These are phyloP conservation scores for Nothophoma quercina DNA, from an alignment of 2,329 filamentous ascomycete species.

Conservation along the genomic window DNA sequence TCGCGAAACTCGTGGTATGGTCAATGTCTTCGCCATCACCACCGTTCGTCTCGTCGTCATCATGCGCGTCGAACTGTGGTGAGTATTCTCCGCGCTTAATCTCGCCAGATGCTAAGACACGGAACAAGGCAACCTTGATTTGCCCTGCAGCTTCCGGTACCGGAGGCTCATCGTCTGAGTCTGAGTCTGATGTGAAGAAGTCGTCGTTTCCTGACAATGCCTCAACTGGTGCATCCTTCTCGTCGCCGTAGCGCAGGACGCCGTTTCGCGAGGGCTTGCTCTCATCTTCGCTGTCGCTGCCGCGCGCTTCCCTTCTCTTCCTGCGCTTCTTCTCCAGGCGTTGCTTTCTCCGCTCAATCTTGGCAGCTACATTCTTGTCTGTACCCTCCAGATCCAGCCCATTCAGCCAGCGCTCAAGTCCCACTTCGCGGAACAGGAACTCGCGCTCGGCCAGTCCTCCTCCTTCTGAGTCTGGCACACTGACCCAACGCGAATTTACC, in stretches of 20 bases:
- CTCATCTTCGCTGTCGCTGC: slow-evolving; percentile 58
- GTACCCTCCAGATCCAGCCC: slow-evolving; percentile 94
- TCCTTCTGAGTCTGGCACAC: slow-evolving; percentile 87
- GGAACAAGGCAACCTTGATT: slow-evolving; percentile 97
- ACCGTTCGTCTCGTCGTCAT: slow-evolving; percentile 79
- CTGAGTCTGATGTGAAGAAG: slow-evolving; percentile 70
- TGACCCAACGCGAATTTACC: slow-evolving; percentile 98
- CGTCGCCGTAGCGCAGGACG: slow-evolving; percentile 81
- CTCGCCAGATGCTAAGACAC: slow-evolving; percentile 92
- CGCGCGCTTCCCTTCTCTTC: slow-evolving; percentile 70
- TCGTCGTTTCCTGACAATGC: slow-evolving; percentile 74
- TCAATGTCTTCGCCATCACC: slow-evolving; percentile 82
- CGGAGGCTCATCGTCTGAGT: slow-evolving; percentile 81
- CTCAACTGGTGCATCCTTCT: slow-evolving; percentile 78
- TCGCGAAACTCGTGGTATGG: slow-evolving; percentile 97
- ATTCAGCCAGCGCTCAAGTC: slow-evolving; percentile 94
- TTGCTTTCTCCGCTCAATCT: slow-evolving; percentile 69
- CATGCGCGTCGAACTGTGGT: slow-evolving; percentile 95
- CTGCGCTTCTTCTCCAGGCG: slow-evolving; percentile 84
- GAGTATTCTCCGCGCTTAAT: slow-evolving; percentile 99
- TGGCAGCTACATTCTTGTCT: slow-evolving; percentile 76
- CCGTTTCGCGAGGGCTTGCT: slow-evolving; percentile 53
- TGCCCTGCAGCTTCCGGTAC: slow-evolving; percentile 91
- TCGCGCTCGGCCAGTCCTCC: slow-evolving; percentile 95
- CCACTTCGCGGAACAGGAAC: slow-evolving; percentile 96